These are phyloP conservation scores for Sporodiniella umbellata DNA, from an alignment of 371 early-diverging fungal genomes.

Conservation along the genomic window DNA sequence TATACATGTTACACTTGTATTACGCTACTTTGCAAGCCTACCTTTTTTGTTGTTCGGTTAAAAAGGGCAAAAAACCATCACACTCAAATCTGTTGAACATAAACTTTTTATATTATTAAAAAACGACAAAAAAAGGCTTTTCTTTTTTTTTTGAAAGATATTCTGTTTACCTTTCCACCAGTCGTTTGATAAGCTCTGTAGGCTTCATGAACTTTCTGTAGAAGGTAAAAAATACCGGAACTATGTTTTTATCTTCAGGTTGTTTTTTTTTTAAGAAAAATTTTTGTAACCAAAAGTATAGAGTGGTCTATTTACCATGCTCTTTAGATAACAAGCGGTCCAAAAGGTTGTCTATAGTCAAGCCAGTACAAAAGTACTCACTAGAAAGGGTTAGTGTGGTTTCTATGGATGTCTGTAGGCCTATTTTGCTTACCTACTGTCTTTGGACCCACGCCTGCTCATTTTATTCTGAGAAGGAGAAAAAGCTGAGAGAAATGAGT, in stretches of 20 bases:
- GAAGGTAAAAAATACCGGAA: conserved; percentile 51
- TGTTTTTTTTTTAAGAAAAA: no score
- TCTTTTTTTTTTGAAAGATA: not conserved
- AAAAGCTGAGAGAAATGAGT: conserved; percentile 6
- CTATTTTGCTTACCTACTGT: conserved; percentile 31
- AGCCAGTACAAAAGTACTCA: conserved; percentile 34
- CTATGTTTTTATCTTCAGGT: conserved; percentile 33
- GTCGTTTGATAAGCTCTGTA: conserved; percentile 37
- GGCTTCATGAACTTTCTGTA: conserved; percentile 59
- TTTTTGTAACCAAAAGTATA: not conserved
- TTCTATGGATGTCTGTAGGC: not conserved
- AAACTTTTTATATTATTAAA: conserved; percentile 1
- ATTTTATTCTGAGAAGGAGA: conserved; percentile 9
- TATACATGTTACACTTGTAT: conserved; percentile 7
- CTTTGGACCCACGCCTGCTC: conserved; percentile 39
- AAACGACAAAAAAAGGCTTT: not conserved
- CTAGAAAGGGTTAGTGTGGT: conserved; percentile 15
- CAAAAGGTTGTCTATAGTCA: conserved; percentile 38
- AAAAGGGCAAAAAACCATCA: conserved; percentile 25
- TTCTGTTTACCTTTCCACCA: conserved; percentile 39
- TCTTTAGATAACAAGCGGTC: conserved; percentile 29
- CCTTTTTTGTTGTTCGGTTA: conserved; percentile 40
- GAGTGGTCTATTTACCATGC: conserved; percentile 20
- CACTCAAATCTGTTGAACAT: conserved; percentile 27
- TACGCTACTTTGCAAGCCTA: not conserved